phyloP scores from a whole-genome alignment of 140 eudicot genomes.

The Eryngium alpinum region DNA sequence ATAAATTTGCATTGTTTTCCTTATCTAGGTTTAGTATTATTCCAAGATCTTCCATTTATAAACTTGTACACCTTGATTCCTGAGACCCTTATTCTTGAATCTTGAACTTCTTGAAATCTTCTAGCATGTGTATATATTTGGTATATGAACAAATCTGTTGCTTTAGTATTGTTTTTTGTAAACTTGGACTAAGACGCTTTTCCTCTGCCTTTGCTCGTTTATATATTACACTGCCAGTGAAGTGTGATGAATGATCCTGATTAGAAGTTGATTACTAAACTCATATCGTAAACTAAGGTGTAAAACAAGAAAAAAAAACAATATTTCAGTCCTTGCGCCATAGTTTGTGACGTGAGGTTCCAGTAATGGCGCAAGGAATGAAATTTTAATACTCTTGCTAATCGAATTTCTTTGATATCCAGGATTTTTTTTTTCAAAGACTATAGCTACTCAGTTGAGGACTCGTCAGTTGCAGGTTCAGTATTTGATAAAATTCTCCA shows the following conservation, averaged over 20 bases:
- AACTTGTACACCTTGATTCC: neutral
- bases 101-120: neutral
- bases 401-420: neutral
- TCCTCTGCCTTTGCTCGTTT: neutral
- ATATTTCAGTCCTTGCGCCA: too few relatives aligned
- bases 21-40: neutral
- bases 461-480: slow-evolving; percentile 4
- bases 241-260: too few relatives aligned
- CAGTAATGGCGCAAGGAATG: too few relatives aligned
- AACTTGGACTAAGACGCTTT: neutral
- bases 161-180: neutral
- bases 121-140: neutral
- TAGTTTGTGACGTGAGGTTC: too few relatives aligned
- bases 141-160: neutral
- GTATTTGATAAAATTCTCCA: neutral
- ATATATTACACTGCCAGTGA: too few relatives aligned
- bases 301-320: too few relatives aligned
- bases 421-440: neutral
- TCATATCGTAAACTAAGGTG: too few relatives aligned
- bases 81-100: neutral
- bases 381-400: too few relatives aligned
- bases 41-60: neutral
- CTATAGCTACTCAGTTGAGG: neutral
- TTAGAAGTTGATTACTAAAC: too few relatives aligned
- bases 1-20: neutral